Evolutionary conservation across 495 filamentous ascomycete genomes (phyloP), one percentile per base, ranked within the genome.

Genomic region (Ascobolus immersus): DNA sequence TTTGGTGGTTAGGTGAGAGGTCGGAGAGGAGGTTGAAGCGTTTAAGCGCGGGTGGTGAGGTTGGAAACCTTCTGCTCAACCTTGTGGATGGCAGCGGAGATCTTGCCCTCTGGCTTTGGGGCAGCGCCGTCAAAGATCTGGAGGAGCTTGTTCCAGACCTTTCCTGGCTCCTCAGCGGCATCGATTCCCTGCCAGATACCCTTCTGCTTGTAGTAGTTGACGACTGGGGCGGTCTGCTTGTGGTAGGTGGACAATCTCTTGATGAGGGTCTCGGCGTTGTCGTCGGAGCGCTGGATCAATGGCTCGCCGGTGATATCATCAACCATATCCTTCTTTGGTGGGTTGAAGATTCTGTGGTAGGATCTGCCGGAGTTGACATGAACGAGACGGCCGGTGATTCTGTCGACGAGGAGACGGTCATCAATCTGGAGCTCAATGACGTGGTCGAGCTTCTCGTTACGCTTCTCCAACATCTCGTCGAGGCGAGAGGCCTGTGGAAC

Each of bases 341-440:
- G 89, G 68, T 92, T 93, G 71, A 99, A 99, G 50, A 77, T 72
- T 55, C 73, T 77, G 67, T 99, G 86, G 63, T 99, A 99, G 35
- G 77, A 78, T 44, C 86, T 80, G 37, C 86, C 86, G 40, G 79
- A 89, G 19, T 82, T 80, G 21, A 82, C 84, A 35, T 99, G 89
- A 44, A 99, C 59, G 36, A 99, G 60, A 43, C 89, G 86, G 43
- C 89, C 89, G 21, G 86, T 94, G 56, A 99, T 94, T 54, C 86
- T 77, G 35, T 78, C 69, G 22, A 99, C 86, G 28, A 99, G 68
- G 23, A 99, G 71, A 21, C 64, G 61, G 53, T 94, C 86, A 52
- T 93, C 80, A 50, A 99, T 94, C 59, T 94, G 72, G 40, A 99
- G 69, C 61, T 99, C 86, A 35, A 94, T 58, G 39, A 81, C 89